Evolutionary conservation across 495 filamentous ascomycete genomes (phyloP).

Genomic region (Corynascus novoguineensis): DNA sequence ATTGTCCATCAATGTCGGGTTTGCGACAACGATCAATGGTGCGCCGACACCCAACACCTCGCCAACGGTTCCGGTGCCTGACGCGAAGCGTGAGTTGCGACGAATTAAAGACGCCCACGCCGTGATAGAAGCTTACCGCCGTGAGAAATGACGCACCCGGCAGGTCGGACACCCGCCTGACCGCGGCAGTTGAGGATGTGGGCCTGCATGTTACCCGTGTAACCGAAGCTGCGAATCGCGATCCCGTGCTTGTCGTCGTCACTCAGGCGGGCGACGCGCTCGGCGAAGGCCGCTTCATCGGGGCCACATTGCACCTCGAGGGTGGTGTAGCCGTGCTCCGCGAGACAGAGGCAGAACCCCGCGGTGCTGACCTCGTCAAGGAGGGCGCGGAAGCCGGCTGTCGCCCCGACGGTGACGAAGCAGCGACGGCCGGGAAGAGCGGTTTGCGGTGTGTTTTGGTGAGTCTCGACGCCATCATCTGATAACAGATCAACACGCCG

Average conservation of each 20-base stretch:
- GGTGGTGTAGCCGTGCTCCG: slow-evolving; percentile 52
- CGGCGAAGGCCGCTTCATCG: slow-evolving; percentile 32
- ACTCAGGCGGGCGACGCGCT: slow-evolving; percentile 14
- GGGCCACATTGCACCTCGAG: slow-evolving; percentile 75
- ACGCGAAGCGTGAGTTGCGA: slow-evolving; percentile 12
- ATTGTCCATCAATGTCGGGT: slow-evolving; percentile 75
- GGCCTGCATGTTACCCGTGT: slow-evolving; percentile 49
- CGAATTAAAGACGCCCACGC: background rate
- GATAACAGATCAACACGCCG: background rate
- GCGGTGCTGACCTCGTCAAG: slow-evolving; percentile 58
- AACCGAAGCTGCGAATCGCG: slow-evolving; percentile 57
- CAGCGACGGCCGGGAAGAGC: slow-evolving; percentile 16
- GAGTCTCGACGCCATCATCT: background rate
- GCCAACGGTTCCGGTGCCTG: slow-evolving; percentile 86
- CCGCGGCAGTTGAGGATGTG: slow-evolving; percentile 48
- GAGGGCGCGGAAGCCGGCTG: slow-evolving; percentile 71
- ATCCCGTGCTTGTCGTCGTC: slow-evolving; percentile 29
- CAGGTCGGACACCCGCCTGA: slow-evolving; percentile 21
- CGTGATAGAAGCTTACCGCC: slow-evolving; percentile 55
- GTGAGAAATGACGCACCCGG: slow-evolving; percentile 78
- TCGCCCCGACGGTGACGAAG: slow-evolving; percentile 89
- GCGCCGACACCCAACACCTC: slow-evolving; percentile 63
- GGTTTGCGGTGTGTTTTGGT: background rate
- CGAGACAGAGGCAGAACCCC: slow-evolving; percentile 55
- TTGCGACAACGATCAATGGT: slow-evolving; percentile 80